Conservation (phyloP, 176 grass and related monocot genomes). For the Lolium perenne region DNA sequence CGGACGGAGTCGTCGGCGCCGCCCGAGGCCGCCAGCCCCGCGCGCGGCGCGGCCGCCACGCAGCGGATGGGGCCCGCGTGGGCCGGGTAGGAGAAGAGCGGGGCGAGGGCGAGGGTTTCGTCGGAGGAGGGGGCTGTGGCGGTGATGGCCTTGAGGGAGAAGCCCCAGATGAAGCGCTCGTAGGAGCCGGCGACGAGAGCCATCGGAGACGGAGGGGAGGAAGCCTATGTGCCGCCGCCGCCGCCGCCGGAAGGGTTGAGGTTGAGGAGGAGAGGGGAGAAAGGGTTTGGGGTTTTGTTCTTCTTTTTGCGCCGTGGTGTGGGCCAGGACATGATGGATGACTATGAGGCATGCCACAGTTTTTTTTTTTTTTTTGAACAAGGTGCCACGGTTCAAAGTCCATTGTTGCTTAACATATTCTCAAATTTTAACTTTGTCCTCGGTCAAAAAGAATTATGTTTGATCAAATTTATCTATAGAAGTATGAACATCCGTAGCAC, state of each 20-base stretch:
- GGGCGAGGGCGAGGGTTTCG: constrained; percentile 41
- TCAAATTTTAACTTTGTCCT: no score
- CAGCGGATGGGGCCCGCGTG: constrained; percentile 82
- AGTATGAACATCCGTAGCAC: no score
- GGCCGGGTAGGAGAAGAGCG: constrained; percentile 83
- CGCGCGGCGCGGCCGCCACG: constrained; percentile 53
- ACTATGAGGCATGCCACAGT: no score
- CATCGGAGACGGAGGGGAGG: constrained; percentile 35
- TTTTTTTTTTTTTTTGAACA: no score
- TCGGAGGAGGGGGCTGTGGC: neutral
- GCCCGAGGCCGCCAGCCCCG: constrained; percentile 60
- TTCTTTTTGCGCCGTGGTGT: no score
- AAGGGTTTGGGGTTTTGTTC: neutral
- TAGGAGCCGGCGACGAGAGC: constrained; percentile 90
- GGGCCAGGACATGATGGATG: neutral
- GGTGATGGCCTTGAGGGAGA: constrained; percentile 70
- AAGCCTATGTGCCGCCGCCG: constrained; percentile 13
- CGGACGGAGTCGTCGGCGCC: constrained; percentile 75
- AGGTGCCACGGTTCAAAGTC: no score
- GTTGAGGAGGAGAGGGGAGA: neutral
- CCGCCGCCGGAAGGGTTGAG: neutral
- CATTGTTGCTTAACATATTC: no score
- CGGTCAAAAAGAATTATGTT: no score
- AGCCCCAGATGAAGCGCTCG: constrained; percentile 98
- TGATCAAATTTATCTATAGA: no score